These are phyloP conservation scores for Brettanomyces naardenensis DNA, from an alignment of 805 yeast species.

Conservation along the genomic window DNA sequence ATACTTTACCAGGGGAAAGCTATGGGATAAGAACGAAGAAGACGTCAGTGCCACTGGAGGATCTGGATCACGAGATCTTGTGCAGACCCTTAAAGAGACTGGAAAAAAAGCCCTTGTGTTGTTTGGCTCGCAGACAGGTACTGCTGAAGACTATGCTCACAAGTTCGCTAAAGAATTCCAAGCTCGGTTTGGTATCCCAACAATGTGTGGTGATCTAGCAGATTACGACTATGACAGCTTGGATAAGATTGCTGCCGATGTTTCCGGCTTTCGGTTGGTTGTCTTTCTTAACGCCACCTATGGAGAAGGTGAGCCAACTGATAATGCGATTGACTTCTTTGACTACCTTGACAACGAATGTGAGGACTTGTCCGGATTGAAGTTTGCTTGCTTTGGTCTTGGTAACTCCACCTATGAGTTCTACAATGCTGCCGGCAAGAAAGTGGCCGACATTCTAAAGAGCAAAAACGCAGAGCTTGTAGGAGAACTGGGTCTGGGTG, in stretches of 20 bases:
- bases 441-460: constrained; percentile 41
- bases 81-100: constrained; percentile 47
- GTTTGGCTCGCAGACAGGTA: constrained; percentile 96
- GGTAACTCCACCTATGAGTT: constrained; percentile 95
- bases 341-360: constrained; percentile 58
- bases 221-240: constrained; percentile 80
- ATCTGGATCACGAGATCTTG: constrained; percentile 47
- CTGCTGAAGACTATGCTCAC: constrained; percentile 94
- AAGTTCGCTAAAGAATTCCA: constrained; percentile 85
- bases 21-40: constrained; percentile 34
- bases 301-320: constrained; percentile 99
- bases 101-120: constrained; percentile 73
- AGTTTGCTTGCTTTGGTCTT: constrained; percentile 76
- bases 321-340: constrained; percentile 77
- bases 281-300: constrained; percentile 81
- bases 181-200: constrained; percentile 69
- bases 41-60: constrained; percentile 21
- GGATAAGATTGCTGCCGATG: constrained; percentile 49
- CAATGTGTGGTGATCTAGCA: constrained; percentile 83
- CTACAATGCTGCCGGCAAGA: constrained; percentile 75
- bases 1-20: constrained; percentile 57
- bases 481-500: constrained; percentile 85
- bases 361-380: constrained; percentile 46
- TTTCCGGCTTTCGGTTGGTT: constrained; percentile 44
- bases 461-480: constrained; percentile 66